Evolutionary conservation across 2,329 filamentous ascomycete genomes (phyloP).

Genomic region (Sporothrix pallida): DNA sequence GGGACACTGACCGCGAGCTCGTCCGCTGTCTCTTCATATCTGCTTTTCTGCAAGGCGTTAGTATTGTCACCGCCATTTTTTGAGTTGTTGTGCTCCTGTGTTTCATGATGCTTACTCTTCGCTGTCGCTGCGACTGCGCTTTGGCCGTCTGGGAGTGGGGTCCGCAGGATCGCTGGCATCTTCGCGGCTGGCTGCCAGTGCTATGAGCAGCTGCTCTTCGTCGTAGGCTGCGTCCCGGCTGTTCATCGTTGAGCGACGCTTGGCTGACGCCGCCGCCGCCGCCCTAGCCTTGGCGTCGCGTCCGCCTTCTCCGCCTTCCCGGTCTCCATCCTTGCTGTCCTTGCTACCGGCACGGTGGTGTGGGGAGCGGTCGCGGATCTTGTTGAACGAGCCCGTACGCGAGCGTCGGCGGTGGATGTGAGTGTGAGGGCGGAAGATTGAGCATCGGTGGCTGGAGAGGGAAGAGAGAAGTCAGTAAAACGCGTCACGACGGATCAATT

Average conservation of each 20-base stretch:
- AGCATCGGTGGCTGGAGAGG: conserved; percentile 64
- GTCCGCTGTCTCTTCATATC: conserved; percentile 85
- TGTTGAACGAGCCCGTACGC: conserved; percentile 68
- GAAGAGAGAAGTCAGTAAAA: conserved; percentile 48
- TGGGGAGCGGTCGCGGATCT: conserved; percentile 63
- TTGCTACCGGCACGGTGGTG: conserved; percentile 60
- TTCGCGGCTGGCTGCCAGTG: conserved; percentile 93
- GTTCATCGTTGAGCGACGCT: conserved; percentile 95
- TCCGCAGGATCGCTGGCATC: conserved; percentile 65
- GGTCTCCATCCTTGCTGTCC: conserved; percentile 55
- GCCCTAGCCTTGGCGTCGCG: conserved; percentile 50
- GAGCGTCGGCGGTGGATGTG: conserved; percentile 55
- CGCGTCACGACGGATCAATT: background rate
- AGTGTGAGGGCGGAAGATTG: conserved; percentile 66
- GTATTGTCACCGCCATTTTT: background rate
- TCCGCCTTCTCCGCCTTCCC: conserved; percentile 28
- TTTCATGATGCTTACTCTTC: conserved; percentile 78
- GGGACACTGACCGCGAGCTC: conserved; percentile 72
- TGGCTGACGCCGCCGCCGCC: conserved; percentile 64
- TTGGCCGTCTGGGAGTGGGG: conserved; percentile 66
- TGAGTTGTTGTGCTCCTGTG: conserved; percentile 12
- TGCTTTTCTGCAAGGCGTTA: conserved; percentile 62
- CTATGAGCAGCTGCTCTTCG: conserved; percentile 88
- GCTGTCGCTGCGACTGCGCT: conserved; percentile 86
- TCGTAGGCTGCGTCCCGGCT: conserved; percentile 94